Evolutionary conservation across 768 basidiomycete genomes (phyloP), one percentile per base, ranked within the genome.

Genomic region (Amanita jacksonii): DNA sequence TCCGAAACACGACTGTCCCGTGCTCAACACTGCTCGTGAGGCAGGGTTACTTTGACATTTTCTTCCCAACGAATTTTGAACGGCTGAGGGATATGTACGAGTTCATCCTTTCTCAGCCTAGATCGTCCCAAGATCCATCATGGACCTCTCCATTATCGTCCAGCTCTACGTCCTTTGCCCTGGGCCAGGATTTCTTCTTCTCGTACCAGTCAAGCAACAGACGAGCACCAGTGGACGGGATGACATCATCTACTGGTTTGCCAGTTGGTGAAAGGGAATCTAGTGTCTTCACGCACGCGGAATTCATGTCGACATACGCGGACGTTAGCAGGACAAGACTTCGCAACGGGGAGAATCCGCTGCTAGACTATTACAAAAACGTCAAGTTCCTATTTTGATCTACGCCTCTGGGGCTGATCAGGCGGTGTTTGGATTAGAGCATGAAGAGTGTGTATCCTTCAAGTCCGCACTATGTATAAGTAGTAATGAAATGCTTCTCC

Each of bases 41-140:
- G 54, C 94, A 86, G 56, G 96, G 96, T 6, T 93, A 81, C 66
- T 99, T 99, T 61, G 96, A 99, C 61, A 98, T 98, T 49, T 89
- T 99, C 68, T 99, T 99, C 67, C 96, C 96, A 8, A 98, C 94
- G 9, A 69, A 88, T 58, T 97, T 97, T 51, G 76, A 75, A 41
- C 73, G 72, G 16, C 70, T 98, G 43, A 70, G 86, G 37, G 89
- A 94, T 58, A 87, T 93, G 77, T 97, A 97, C 62, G 86, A 92
- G 56, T 70, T 79, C 51, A 73, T 83, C 44, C 76, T 98, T 47
- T 74, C 80, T 28, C 74, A 77, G 54, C 77, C 81, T 3, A 55
- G 36, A 5, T 45, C 44, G 25, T 38, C 27, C 7, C 12, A 6
- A 28, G 27, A 45, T 13, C 34, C 36, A 16, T 45, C 43, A n/a